Conservation (phyloP, 2,329 filamentous ascomycete genomes). For the Ascochyta rabiei region DNA sequence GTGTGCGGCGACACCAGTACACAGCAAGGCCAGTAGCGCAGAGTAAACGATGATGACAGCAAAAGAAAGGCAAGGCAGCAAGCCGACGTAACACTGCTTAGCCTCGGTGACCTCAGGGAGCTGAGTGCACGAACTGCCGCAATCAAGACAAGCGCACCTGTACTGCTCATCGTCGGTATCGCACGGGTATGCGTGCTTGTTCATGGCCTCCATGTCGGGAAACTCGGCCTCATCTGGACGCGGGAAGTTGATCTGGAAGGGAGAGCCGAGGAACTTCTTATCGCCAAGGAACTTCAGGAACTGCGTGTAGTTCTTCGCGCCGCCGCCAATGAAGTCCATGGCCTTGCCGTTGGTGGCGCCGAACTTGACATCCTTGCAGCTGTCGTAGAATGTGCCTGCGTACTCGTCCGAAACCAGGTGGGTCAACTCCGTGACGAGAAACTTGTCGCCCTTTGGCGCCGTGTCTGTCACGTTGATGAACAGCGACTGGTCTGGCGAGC, state of each 20-base stretch:
- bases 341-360: conserved; percentile 91
- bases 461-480: conserved; percentile 91
- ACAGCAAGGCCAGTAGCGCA: conserved; percentile 71
- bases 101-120: conserved; percentile 75
- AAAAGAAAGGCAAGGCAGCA: conserved; percentile 92
- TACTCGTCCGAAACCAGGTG: conserved; percentile 86
- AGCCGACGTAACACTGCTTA: conserved; percentile 79
- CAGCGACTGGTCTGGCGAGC: conserved; percentile 92
- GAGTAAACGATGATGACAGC: conserved; percentile 87
- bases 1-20: conserved; percentile 72
- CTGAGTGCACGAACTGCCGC: conserved; percentile 81
- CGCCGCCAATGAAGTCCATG: conserved; percentile 95
- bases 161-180: conserved; percentile 87
- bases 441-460: conserved; percentile 64
- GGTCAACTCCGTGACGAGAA: conserved; percentile 85
- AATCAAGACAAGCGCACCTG: conserved; percentile 93
- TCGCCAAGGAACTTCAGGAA: conserved; percentile 92
- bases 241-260: conserved; percentile 97
- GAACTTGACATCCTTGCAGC: conserved; percentile 99
- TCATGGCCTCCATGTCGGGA: conserved; percentile 71
- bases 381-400: conserved; percentile 88
- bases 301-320: conserved; percentile 85
- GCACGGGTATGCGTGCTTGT: conserved; percentile 81
- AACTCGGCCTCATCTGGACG: conserved; percentile 63
- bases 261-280: conserved; percentile 88